Evolutionary conservation across 2,329 filamentous ascomycete genomes (phyloP).

Genomic region (Xylariaceae sp.): DNA sequence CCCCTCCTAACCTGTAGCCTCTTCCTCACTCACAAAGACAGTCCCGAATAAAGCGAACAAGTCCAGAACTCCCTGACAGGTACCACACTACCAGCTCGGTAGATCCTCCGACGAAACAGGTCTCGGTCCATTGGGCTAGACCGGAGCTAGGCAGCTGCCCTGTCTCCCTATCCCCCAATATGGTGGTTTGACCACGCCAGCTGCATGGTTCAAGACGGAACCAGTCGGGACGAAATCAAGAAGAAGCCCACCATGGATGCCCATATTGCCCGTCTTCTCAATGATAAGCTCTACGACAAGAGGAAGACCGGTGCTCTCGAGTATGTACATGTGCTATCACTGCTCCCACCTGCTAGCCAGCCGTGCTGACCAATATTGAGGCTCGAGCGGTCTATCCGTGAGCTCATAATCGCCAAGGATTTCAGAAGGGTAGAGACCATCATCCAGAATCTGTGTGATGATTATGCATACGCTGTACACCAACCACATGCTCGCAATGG

Average conservation of each 20-base stretch:
- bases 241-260: slow-evolving; percentile 62
- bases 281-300: slow-evolving; percentile 98
- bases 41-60: too few relatives aligned
- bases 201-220: not conserved
- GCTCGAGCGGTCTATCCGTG: slow-evolving; percentile 84
- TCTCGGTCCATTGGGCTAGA: slow-evolving; percentile 4
- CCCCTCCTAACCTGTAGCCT: too few relatives aligned
- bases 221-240: not conserved
- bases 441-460: slow-evolving; percentile 92
- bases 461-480: slow-evolving; percentile 95
- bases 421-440: slow-evolving; percentile 77
- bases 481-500: slow-evolving; percentile 95
- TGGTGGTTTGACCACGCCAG: slow-evolving; percentile 6
- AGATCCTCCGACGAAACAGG: slow-evolving; percentile 12
- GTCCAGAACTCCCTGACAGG: too few relatives aligned
- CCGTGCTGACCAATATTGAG: slow-evolving; percentile 41
- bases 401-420: slow-evolving; percentile 71
- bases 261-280: slow-evolving; percentile 82
- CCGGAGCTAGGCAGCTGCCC: slow-evolving; percentile 3
- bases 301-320: slow-evolving; percentile 94
- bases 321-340: slow-evolving; percentile 47
- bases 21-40: too few relatives aligned
- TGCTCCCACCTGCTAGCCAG: not conserved
- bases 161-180: not conserved
- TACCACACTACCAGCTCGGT: too few relatives aligned